Evolutionary conservation across 2,329 filamentous ascomycete species (phyloP), one percentile per base, ranked within the genome.

Genomic region (Ilyonectria mors-panacis): DNA sequence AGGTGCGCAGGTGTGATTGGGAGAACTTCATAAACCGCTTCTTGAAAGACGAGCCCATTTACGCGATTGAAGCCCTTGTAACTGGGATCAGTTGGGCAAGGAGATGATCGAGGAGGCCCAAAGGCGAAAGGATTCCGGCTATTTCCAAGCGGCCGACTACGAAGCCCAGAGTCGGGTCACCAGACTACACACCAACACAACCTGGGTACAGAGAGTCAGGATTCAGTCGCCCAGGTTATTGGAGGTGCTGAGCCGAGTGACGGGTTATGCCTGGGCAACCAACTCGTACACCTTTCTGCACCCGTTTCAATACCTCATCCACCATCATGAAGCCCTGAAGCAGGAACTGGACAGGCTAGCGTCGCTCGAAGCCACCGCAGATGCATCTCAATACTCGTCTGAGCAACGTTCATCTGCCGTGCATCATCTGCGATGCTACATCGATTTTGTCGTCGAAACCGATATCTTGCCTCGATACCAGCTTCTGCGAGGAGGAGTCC

Each of bases 231-330:
- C 56, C 13, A 5, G 4, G 1, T 23, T 59, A 5, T 21, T 59
- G 30, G n/a, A 39, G 9, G 28, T 50, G 4, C 15, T 59, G 26
- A 15, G 56, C 12, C n/a, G 30, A 1, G 30, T 63, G 5, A 50
- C 60, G 6, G 60, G 60, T 9, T 42, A 51, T 50, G 13, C 21
- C 6, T 63, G 60, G 60, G 28, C 13, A 57, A 44, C 23, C 8
- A 45, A n/a, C 10, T 21, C 60, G 5, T 63, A 57, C 21, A 63
- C 60, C 3, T 63, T 63, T 23, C 6, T 51, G 13, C 44, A 51
- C 7, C 60, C 60, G 7, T 63, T 63, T 10, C 30, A 51, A 10
- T 57, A 63, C n/a, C 33, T 63, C n/a, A 44, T 63, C 44, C 35
- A 58, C 23, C n/a, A 51, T 15, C 60, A 63, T 9, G 15, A 35